phyloP scores from a whole-genome alignment of 2,329 filamentous ascomycete genomes.

The Phialophora macrospora region DNA sequence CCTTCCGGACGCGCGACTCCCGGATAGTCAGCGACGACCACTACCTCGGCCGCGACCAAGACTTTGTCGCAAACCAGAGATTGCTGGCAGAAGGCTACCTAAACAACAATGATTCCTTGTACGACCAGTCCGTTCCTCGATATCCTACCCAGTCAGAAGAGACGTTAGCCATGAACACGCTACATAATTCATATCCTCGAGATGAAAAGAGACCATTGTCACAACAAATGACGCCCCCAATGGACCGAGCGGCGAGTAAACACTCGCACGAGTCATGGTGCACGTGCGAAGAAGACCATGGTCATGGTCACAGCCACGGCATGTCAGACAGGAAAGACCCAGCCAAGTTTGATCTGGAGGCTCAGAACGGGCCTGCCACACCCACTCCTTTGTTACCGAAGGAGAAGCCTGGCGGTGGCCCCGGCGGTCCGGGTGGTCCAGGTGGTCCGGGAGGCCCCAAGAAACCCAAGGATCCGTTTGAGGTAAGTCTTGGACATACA shows the following conservation, averaged over 20 bases:
- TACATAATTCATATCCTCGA: conserved; percentile 34
- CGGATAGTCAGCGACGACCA: conserved; percentile 37
- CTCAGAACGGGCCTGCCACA: conserved; percentile 36
- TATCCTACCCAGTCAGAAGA: conserved; percentile 39
- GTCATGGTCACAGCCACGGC: conserved; percentile 7
- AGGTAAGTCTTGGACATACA: conserved; percentile 37
- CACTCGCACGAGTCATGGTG: conserved; percentile 40
- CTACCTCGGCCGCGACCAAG: conserved; percentile 35
- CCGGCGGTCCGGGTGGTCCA: conserved; percentile 25
- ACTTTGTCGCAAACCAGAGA: conserved; percentile 40
- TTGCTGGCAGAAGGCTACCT: conserved; percentile 39
- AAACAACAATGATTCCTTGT: conserved; percentile 37
- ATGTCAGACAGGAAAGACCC: conserved; percentile 33
- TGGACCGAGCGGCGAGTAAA: conserved; percentile 34
- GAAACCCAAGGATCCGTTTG: conserved; percentile 59
- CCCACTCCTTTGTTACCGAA: conserved; percentile 38
- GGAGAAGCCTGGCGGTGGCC: conserved; percentile 31
- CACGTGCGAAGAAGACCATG: conserved; percentile 39
- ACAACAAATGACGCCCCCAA: conserved; percentile 30
- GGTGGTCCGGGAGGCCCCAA: conserved; percentile 28
- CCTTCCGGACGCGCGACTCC: conserved; percentile 39
- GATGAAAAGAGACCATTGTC: conserved; percentile 37
- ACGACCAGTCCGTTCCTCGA: conserved; percentile 34
- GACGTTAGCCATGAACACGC: conserved; percentile 35
- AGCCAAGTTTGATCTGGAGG: conserved; percentile 38